Evolutionary conservation across 2,329 filamentous ascomycete genomes (phyloP), one percentile per base, ranked within the genome.

Genomic region (Chalara sp.): DNA sequence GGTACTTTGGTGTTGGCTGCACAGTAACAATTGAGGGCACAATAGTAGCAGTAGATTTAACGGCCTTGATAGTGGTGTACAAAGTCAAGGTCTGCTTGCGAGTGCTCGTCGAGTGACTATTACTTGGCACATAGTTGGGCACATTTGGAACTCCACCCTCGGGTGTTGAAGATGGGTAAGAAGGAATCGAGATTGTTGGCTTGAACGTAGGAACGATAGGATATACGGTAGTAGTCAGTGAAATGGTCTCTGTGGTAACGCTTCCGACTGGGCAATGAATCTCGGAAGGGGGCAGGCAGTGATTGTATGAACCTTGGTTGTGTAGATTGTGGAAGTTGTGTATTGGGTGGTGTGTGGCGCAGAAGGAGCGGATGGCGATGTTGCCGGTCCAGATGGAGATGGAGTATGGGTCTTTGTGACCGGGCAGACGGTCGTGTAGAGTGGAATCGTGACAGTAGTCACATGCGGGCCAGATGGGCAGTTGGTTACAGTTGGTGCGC

Each of bases 181-280:
- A 49, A 8, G 53, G 46, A 8, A 30, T 31, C 4, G 46, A 32
- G 35, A 37, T n/a, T 8, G 8, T 37, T 8, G 35, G 35, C 8
- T n/a, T n/a, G 21, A 21, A 21, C 8, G 35, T 37, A n/a, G 35
- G 35, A n/a, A 37, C 8, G 1, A 64, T 50, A 12, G 62, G 58
- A 52, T 56, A 64, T 35, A 62, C 53, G 2, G 61, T 63, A 5
- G 58, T 63, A n/a, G 58, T 60, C 10, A 56, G 51, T 21, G 56
- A 45, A 32, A 62, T 35, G 13, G 54, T 61, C 47, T 61, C 61
- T 4, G 60, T 64, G 32, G 56, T 61, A 11, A 58, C 54, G 6
- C 51, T 47, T 5, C 48, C 46, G 8, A 53, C 48, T 8, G 61
- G 61, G 53, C 62, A 63, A 29, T 63, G 53, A 8, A 57, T 59